phyloP scores from a whole-genome alignment of 176 grass and related monocot species.

The Elymus sibiricus region DNA sequence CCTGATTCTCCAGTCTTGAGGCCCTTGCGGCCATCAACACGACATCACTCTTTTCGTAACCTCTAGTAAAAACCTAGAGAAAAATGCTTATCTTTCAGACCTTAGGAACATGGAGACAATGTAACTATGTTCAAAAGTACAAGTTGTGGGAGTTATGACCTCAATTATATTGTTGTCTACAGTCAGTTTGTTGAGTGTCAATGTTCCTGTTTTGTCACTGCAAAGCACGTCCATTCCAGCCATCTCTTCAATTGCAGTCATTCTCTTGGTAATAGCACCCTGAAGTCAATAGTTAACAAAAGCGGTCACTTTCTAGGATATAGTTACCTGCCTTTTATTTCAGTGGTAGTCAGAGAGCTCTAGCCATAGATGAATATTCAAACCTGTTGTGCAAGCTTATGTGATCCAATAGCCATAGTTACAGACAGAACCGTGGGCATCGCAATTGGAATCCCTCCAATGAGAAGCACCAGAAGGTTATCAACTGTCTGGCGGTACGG shows the following conservation, averaged over 20 bases:
- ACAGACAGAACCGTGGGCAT: constrained; percentile 78
- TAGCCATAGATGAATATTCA: neutral
- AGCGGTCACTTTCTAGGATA: constrained; percentile 19
- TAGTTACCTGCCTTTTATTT: neutral
- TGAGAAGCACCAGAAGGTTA: constrained; percentile 71
- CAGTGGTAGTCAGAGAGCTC: neutral
- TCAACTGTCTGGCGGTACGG: constrained; percentile 54
- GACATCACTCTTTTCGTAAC: constrained; percentile 43
- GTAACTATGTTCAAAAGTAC: constrained; percentile 8
- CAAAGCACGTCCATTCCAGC: constrained; percentile 81
- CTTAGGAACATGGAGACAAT: constrained; percentile 3
- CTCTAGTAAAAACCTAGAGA: constrained; percentile 48
- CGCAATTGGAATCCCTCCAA: constrained; percentile 71
- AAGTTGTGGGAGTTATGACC: constrained; percentile 38
- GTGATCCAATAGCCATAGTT: constrained; percentile 86
- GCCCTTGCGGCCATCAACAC: constrained; percentile 77
- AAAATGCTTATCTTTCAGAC: neutral
- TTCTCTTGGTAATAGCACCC: constrained; percentile 82
- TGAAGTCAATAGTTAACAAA: neutral
- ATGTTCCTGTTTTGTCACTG: constrained; percentile 76
- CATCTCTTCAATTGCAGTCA: constrained; percentile 85
- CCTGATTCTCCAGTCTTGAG: constrained; percentile 70
- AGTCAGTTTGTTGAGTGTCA: constrained; percentile 69
- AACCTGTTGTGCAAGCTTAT: constrained; percentile 59
- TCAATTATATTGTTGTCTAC: constrained; percentile 71